phyloP scores from a whole-genome alignment of 139 green algal genomes.

The Axilococcus clingmanii region DNA sequence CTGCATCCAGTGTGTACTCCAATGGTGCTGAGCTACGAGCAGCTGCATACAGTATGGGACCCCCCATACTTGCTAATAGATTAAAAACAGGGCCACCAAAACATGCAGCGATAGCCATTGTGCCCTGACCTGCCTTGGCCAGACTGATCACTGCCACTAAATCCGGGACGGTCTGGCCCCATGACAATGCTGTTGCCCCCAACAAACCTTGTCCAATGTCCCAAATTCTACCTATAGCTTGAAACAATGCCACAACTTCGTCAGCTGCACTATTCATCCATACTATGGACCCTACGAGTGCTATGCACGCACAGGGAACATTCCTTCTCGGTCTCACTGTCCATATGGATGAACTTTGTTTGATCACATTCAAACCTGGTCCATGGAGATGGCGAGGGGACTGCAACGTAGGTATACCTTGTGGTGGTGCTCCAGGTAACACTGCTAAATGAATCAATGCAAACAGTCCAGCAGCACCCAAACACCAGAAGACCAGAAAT shows the following conservation, averaged over 20 bases:
- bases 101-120: constrained; percentile 35
- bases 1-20: constrained; percentile 7
- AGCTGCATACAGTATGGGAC: constrained; percentile 10
- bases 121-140: constrained; percentile 18
- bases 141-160: constrained; percentile 27
- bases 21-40: constrained; percentile 8
- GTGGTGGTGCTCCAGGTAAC: too few species aligned
- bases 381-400: too few species aligned
- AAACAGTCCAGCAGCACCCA: too few species aligned
- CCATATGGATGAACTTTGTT: too few species aligned
- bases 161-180: constrained; percentile 40
- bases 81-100: constrained; percentile 45
- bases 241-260: constrained; percentile 32
- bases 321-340: constrained; percentile 12
- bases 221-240: constrained; percentile 25
- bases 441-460: too few species aligned
- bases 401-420: too few species aligned
- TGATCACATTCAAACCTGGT: too few species aligned
- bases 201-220: constrained; percentile 27
- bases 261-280: constrained; percentile 25
- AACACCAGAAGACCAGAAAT: neutral
- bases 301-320: too few species aligned
- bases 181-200: constrained; percentile 37
- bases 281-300: constrained; percentile 18
- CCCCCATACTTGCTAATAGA: constrained; percentile 23